Evolutionary conservation across 2,329 filamentous ascomycete genomes (phyloP), one percentile per base, ranked within the genome.

Genomic region (Aspergillus texensis): DNA sequence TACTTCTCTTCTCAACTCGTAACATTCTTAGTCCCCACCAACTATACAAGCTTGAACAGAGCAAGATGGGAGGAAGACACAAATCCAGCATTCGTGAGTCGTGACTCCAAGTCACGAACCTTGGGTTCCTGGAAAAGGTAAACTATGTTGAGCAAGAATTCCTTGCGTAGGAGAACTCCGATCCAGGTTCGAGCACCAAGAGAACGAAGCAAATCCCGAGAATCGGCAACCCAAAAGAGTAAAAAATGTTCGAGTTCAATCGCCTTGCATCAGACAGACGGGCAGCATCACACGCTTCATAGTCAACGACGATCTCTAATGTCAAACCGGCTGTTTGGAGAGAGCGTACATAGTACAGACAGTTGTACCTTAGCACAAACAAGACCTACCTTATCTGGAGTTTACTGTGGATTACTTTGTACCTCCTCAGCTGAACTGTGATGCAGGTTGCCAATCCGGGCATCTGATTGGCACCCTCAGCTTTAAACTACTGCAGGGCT

Each of bases 401-500:
- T 36, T 55, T 3, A 55, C 32, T 8, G 52, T 32, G 52, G 34
- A 39, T 21, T n/a, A 2, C n/a, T 16, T 39, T 48, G 36, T 53
- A 57, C 52, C n/a, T 58, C 24, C 54, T 57, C 63, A 65, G 63
- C 63, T 65, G 63, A 65, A 63, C 57, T 48, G 16, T 57, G 46
- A 36, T 36, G 57, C n/a, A 24, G 28, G 54, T 43, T 21, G 43
- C 11, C n/a, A 16, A 43, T 34, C 26, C n/a, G 8, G 30, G 45
- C 8, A n/a, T 28, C 34, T 58, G 61, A 63, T 65, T 65, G 57
- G 63, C 41, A 57, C 24, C 34, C 4, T 19, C 9, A 16, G 36
- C 48, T n/a, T 58, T 63, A 63, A 61, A 48, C 63, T 65, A 63
- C 63, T 65, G 61, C 63, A 63, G 61, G 60, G 57, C 61, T 58